Percentiles rank a stretch among this genome's conserved stretches.
These are phyloP conservation scores for Jamesozyma lodderae DNA, from an alignment of 805 yeast genomes.

Conservation along the genomic window DNA sequence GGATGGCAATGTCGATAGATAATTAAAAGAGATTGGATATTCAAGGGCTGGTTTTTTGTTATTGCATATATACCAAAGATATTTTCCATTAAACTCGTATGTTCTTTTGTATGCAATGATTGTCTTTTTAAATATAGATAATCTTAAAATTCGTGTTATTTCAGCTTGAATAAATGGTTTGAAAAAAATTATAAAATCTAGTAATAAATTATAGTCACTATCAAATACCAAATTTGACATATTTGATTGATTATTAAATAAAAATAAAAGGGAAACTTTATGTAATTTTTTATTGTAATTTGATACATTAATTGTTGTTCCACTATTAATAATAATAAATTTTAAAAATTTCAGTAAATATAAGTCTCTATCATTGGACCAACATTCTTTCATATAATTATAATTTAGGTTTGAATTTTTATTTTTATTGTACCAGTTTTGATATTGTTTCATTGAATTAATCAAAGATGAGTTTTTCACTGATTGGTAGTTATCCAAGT, in stretches of 20 bases:
- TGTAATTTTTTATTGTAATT: conserved; percentile 1
- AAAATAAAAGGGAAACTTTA: conserved; percentile 3
- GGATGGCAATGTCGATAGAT: not conserved
- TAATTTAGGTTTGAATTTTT: not conserved
- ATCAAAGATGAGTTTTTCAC: not conserved
- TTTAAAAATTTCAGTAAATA: conserved; percentile 3
- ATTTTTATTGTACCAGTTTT: conserved; percentile 2
- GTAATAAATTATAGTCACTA: conserved; percentile 8
- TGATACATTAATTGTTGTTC: not conserved
- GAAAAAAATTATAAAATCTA: conserved; percentile 8
- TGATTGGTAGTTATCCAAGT: not conserved
- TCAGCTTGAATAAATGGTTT: not conserved
- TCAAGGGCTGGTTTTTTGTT: not conserved
- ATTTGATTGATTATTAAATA: conserved; percentile 3
- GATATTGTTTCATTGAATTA: not conserved
- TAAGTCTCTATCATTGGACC: not conserved
- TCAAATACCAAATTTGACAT: conserved; percentile 1
- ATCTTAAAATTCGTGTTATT: not conserved
- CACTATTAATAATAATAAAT: conserved; percentile 3
- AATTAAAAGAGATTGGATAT: not conserved
- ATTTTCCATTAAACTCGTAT: conserved; percentile 4
- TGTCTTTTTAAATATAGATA: conserved; percentile 4
- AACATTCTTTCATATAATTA: conserved; percentile 1
- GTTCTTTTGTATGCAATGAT: conserved; percentile 9
- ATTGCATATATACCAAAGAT: conserved; percentile 7